phyloP scores from a whole-genome alignment of 2,329 filamentous ascomycete genomes.

The Aspergillus aculeatinus region DNA sequence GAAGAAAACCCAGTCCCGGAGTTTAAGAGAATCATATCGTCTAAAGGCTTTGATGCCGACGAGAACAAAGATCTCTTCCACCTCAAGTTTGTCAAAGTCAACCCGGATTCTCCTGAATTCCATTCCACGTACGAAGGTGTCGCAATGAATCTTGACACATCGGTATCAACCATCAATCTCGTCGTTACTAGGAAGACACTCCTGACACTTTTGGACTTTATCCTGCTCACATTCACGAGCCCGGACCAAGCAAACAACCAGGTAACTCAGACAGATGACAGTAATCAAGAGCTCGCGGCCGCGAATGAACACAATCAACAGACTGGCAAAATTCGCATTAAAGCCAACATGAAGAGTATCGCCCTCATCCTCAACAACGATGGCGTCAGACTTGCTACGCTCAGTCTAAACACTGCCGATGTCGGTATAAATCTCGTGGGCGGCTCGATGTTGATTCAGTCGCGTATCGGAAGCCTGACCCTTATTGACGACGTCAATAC shows the following conservation, averaged over 20 bases:
- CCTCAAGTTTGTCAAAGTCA: conserved; percentile 87
- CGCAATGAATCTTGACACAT: conserved; percentile 86
- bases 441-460: conserved; percentile 82
- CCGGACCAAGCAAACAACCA: conserved; percentile 51
- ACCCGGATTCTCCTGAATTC: conserved; percentile 88
- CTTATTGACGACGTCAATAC: conserved; percentile 92
- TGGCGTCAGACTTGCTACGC: conserved; percentile 86
- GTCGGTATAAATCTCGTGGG: conserved; percentile 85
- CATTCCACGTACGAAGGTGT: conserved; percentile 88
- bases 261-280: conserved; percentile 32
- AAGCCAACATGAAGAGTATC: conserved; percentile 90
- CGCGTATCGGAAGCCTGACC: conserved; percentile 81
- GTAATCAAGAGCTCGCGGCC: conserved; percentile 26
- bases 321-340: conserved; percentile 82
- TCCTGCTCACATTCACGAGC: conserved; percentile 84
- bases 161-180: conserved; percentile 92
- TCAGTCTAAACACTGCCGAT: conserved; percentile 89
- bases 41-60: conserved; percentile 68
- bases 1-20: conserved; percentile 80
- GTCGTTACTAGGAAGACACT: conserved; percentile 92
- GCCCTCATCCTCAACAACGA: conserved; percentile 95
- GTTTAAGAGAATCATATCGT: conserved; percentile 97
- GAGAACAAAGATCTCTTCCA: conserved; percentile 79
- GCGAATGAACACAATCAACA: conserved; percentile 33
- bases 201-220: conserved; percentile 88